Evolutionary conservation across 164 flowering plant genomes (phyloP).

Genomic region (Paratinospora sagittata): DNA sequence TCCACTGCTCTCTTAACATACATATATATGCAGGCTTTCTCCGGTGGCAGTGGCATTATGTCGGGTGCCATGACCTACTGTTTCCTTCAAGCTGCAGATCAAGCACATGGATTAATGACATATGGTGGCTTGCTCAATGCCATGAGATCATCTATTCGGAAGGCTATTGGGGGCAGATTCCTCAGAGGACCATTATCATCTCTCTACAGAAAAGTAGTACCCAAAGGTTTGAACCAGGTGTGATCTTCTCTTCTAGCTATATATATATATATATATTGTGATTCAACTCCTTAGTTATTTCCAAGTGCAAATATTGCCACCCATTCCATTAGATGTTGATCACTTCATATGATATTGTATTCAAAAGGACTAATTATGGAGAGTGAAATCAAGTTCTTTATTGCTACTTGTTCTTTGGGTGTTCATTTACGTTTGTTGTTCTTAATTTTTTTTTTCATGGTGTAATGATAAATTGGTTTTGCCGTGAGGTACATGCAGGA

Average conservation of each 20-base stretch:
- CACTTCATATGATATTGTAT: too few species aligned
- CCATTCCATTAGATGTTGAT: too few species aligned
- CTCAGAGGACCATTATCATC: too few species aligned
- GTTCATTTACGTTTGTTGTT: neutral
- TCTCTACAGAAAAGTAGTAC: neutral
- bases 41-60: too few species aligned
- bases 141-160: too few species aligned
- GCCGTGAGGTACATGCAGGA: conserved; percentile 21
- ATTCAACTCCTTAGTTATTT: too few species aligned
- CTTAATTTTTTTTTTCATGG: neutral
- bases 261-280: too few species aligned
- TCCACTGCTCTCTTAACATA: neutral
- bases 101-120: neutral
- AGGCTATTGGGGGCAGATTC: too few species aligned
- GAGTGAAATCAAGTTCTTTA: neutral
- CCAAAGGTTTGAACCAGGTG: neutral
- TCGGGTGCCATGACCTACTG: neutral
- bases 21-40: too few species aligned
- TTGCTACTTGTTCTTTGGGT: neutral
- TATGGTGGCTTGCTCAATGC: too few species aligned
- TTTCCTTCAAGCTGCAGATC: neutral
- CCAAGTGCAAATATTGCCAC: too few species aligned
- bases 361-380: neutral
- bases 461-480: neutral
- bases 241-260: too few species aligned